Evolutionary conservation across 345 rosid genomes (phyloP).

Genomic region (Linum trigynum): DNA sequence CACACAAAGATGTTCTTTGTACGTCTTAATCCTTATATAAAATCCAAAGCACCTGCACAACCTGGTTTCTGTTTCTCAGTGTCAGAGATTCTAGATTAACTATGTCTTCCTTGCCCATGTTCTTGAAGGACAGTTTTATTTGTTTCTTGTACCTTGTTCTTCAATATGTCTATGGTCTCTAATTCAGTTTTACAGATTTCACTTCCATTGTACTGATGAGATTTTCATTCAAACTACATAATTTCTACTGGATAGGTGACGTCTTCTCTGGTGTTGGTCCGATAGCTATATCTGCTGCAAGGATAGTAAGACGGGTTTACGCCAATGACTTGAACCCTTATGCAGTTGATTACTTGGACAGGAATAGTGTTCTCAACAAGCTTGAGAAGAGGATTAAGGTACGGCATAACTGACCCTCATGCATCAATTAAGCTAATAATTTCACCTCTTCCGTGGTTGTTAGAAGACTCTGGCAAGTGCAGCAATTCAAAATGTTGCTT

Average conservation of each 20-base stretch:
- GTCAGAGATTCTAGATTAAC: background rate
- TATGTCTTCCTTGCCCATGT: background rate
- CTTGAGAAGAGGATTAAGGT: slow-evolving; percentile 71
- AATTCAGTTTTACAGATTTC: background rate
- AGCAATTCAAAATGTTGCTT: background rate
- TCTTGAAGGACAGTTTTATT: background rate
- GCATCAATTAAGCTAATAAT: background rate
- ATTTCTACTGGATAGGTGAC: slow-evolving; percentile 47
- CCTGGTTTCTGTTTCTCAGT: background rate
- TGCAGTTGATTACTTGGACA: slow-evolving; percentile 71
- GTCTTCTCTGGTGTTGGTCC: slow-evolving; percentile 86
- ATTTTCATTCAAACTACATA: background rate
- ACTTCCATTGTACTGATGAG: background rate
- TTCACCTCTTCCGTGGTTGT: background rate
- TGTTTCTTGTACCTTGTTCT: background rate
- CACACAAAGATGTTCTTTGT: slow-evolving; percentile 65
- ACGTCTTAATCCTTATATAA: slow-evolving; percentile 13
- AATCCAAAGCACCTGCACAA: background rate
- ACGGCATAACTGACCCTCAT: slow-evolving; percentile 7
- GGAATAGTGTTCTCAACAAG: slow-evolving; percentile 64
- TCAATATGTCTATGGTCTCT: background rate
- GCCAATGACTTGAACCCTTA: slow-evolving; percentile 89
- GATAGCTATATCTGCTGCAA: slow-evolving; percentile 70
- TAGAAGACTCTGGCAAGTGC: background rate
- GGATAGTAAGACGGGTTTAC: slow-evolving; percentile 65